Evolutionary conservation across 805 yeast species (phyloP).

Genomic region (Metschnikowia anglica): DNA sequence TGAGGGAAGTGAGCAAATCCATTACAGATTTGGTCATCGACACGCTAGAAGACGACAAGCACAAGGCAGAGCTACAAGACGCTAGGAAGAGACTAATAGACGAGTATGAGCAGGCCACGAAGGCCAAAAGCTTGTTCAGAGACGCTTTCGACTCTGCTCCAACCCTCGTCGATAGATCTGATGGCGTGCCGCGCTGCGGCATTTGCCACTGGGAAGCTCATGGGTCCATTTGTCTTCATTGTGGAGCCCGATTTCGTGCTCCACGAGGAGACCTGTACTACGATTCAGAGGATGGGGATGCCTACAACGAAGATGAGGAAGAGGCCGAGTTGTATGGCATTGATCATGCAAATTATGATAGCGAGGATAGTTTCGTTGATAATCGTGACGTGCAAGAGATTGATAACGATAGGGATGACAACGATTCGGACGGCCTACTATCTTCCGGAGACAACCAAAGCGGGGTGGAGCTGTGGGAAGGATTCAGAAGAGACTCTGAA

Average conservation of each 20-base stretch:
- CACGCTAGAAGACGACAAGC: slow-evolving; percentile 26
- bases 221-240: slow-evolving; percentile 65
- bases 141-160: slow-evolving; percentile 50
- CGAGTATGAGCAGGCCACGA: slow-evolving; percentile 43
- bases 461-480: slow-evolving; percentile 12
- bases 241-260: slow-evolving; percentile 53
- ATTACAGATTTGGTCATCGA: slow-evolving; percentile 42
- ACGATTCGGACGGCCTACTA: slow-evolving; percentile 18
- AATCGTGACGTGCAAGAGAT: slow-evolving; percentile 23
- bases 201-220: slow-evolving; percentile 80
- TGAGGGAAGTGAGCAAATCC: slow-evolving; percentile 46
- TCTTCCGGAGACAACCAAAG: slow-evolving; percentile 14
- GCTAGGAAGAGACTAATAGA: slow-evolving; percentile 28
- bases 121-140: slow-evolving; percentile 42
- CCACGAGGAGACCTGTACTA: slow-evolving; percentile 33
- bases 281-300: slow-evolving; percentile 41
- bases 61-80: slow-evolving; percentile 23
- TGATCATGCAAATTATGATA: slow-evolving; percentile 17
- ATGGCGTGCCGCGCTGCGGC: slow-evolving; percentile 73
- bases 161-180: slow-evolving; percentile 59
- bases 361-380: slow-evolving; percentile 23
- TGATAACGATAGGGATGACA: slow-evolving; percentile 19
- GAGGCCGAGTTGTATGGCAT: slow-evolving; percentile 24
- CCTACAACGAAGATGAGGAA: slow-evolving; percentile 35
- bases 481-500: slow-evolving; percentile 11